A percentile compares a stretch with the other conserved stretches of the same genome.
These are phyloP conservation scores for Fusarium anguioides DNA, from an alignment of 2,329 filamentous ascomycete species.

Conservation along the genomic window DNA sequence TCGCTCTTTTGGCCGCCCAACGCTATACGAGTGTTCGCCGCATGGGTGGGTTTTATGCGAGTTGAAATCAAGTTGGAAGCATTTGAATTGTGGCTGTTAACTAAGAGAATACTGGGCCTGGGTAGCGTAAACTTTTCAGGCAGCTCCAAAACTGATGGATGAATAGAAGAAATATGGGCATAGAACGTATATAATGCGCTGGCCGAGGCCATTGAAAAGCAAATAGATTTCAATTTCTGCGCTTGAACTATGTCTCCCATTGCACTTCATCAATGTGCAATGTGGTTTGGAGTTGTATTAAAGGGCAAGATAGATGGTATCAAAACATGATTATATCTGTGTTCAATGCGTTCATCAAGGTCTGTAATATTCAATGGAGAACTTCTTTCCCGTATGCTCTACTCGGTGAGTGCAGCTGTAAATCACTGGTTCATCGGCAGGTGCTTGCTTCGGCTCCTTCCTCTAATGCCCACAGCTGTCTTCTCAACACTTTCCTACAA, in stretches of 20 bases:
- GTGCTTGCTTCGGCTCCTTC: too few species aligned
- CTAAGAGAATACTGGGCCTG: constrained; percentile 61
- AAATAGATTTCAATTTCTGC: constrained; percentile 11
- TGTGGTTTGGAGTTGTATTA: too few species aligned
- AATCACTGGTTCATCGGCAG: too few species aligned
- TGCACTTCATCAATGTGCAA: too few species aligned
- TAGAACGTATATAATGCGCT: constrained; percentile 40
- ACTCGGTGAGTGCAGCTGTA: too few species aligned
- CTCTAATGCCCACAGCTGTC: too few species aligned
- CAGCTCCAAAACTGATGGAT: constrained; percentile 34
- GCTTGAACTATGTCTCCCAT: not conserved
- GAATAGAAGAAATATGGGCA: constrained; percentile 34
- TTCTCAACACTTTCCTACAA: too few species aligned
- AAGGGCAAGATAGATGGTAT: too few species aligned
- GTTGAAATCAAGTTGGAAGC: constrained; percentile 72
- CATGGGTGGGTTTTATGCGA: constrained; percentile 68
- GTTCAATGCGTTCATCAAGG: too few species aligned
- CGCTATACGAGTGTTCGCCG: constrained; percentile 62
- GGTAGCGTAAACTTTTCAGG: constrained; percentile 44
- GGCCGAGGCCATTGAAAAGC: not conserved
- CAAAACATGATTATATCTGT: too few species aligned
- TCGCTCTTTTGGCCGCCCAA: constrained; percentile 70
- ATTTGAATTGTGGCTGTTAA: constrained; percentile 70
- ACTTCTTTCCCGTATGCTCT: too few species aligned
- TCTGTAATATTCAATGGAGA: too few species aligned